Evolutionary conservation across 1,284 basidiomycete genomes (phyloP).

Genomic region (Xanthoconium separans): DNA sequence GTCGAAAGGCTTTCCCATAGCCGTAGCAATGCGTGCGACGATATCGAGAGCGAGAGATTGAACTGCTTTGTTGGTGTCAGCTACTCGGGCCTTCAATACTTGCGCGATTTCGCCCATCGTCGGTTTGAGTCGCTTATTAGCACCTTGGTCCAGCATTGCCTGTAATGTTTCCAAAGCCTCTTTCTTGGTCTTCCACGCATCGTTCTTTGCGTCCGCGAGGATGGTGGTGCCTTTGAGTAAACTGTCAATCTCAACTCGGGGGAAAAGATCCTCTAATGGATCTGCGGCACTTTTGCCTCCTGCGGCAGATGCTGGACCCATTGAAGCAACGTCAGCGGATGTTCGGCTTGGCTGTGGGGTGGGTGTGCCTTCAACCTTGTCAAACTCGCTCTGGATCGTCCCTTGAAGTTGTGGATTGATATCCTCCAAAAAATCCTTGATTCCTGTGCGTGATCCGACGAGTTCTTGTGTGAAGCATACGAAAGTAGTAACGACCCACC

Average conservation of each 20-base stretch:
- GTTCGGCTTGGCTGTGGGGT: conserved; percentile 80
- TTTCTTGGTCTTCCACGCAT: conserved; percentile 97
- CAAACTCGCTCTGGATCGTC: conserved; percentile 92
- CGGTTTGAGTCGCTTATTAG: conserved; percentile 91
- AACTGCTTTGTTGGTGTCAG: conserved; percentile 93
- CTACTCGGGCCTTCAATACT: conserved; percentile 85
- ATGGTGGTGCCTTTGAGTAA: conserved; percentile 86
- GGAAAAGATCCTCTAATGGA: conserved; percentile 91
- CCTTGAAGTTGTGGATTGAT: conserved; percentile 92
- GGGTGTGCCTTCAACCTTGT: conserved; percentile 82
- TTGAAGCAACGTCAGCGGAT: conserved; percentile 69
- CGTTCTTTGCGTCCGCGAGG: conserved; percentile 80
- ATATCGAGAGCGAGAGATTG: conserved; percentile 90
- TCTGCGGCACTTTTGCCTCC: conserved; percentile 50
- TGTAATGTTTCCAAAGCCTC: conserved; percentile 90
- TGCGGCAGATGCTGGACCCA: conserved; percentile 41
- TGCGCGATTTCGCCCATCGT: conserved; percentile 91
- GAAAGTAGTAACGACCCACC: conserved; percentile 49
- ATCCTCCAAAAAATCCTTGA: conserved; percentile 92
- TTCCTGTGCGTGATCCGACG: conserved; percentile 48
- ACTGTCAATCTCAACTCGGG: conserved; percentile 90
- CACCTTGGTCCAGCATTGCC: conserved; percentile 82
- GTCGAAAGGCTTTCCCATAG: conserved; percentile 96
- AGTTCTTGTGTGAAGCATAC: background rate
- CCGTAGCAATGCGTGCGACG: conserved; percentile 84